These are phyloP conservation scores for Thinopyrum elongatum DNA, from an alignment of 176 grass and related monocot genomes.

Conservation along the genomic window DNA sequence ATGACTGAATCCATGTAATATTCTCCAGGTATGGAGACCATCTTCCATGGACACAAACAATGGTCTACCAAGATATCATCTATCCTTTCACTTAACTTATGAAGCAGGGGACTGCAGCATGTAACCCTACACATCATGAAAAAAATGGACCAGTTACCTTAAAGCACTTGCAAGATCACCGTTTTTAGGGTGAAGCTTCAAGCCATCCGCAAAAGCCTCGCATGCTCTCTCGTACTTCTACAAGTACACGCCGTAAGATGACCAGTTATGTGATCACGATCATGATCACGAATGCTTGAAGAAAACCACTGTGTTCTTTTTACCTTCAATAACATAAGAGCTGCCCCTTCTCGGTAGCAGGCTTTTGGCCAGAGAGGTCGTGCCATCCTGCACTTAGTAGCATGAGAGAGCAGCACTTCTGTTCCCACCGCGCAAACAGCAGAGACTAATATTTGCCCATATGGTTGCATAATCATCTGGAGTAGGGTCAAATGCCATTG, in stretches of 20 bases:
- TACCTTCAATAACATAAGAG: conserved; percentile 2
- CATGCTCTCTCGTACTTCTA: neutral
- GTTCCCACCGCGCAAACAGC: neutral
- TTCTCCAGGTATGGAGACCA: neutral
- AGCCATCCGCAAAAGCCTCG: neutral
- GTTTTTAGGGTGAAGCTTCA: neutral
- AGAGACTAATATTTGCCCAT: neutral
- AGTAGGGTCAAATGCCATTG: neutral
- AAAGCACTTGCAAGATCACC: neutral
- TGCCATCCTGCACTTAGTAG: neutral
- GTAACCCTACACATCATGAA: neutral
- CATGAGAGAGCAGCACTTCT: neutral
- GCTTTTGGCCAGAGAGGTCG: neutral
- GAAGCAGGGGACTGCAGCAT: neutral
- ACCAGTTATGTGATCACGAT: neutral
- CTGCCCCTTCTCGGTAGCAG: conserved; percentile 1
- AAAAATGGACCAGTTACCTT: neutral
- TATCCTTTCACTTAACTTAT: neutral
- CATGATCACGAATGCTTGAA: neutral
- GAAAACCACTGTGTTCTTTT: neutral
- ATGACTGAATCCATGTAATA: neutral
- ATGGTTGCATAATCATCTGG: neutral
- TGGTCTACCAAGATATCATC: too few relatives aligned
- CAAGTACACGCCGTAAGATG: neutral
- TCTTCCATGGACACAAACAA: neutral